Base-by-base conservation (phyloP, 2,329 filamentous ascomycete genomes). In the Calonectria hawksworthii region DNA sequence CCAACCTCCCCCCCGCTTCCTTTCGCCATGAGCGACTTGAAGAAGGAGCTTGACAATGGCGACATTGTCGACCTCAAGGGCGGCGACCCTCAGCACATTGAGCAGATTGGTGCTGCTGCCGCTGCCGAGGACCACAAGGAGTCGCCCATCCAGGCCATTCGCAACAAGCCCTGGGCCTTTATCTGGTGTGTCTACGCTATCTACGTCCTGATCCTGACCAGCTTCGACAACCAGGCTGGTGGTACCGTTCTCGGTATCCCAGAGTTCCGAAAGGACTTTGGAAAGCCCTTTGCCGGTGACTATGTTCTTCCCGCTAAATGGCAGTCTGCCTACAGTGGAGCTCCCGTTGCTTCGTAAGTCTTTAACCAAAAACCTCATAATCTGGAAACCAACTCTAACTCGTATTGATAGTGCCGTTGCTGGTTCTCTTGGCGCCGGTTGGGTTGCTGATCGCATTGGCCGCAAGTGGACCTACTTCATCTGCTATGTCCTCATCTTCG, bases 271-370 rank as follows among this genome's bases (percentile, higher is more conserved):
- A 76, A 77, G 56, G 75, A 77, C 59, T 77, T 77, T 74, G 76
- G 76, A 34, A 61, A 26, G 10, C 34, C 72, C 38, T 77, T 66
- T 30, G 73, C 6, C 0, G 76, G 54, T 28, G 50, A 75, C 63
- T 77, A 77, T 54, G 76, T 77, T 8, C 68, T 77, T 1, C 75
- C 75, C 14, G 76, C 76, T 5, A 72, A 50, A 18, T 77, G 76
- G 76, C 76, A 77, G 68, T 76, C 76, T 18, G 76, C 76, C 10
- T 77, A 76, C n/a, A 76, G 73, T 30, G 76, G 75, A n/a, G 76
- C 41, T 21, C 76, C 76, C 16, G 75, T 77, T 70, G 76, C 76
- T 34, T 76, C 76, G 76, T 77, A 67, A 71, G 76, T 76, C 9
- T 41, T 36, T 9, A 52, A 23, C 10, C 11, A 9, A 23, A 16